Conservation (phyloP, 805 yeast species). For the Starmera pachycereana region DNA sequence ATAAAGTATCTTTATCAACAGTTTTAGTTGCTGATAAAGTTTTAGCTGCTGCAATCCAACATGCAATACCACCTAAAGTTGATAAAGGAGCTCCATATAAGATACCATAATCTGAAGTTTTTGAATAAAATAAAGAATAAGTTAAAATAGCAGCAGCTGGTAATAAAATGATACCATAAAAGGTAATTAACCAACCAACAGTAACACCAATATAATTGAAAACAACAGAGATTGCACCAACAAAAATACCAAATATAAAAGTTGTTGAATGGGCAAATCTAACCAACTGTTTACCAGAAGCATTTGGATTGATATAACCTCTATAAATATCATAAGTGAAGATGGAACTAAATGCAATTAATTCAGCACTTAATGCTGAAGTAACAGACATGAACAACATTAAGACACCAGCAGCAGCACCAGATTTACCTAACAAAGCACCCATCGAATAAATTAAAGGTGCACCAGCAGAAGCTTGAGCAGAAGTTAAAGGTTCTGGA, state of each 20-base stretch:
- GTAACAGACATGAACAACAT: constrained; percentile 82
- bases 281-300: constrained; percentile 61
- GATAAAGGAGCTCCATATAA: constrained; percentile 17
- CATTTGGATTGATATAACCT: constrained; percentile 64
- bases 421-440: constrained; percentile 72
- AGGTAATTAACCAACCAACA: constrained; percentile 29
- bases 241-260: constrained; percentile 28
- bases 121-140: constrained; percentile 23
- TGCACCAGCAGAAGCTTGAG: constrained; percentile 62
- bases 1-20: constrained; percentile 10
- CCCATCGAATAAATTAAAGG: constrained; percentile 55
- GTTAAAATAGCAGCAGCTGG: constrained; percentile 27
- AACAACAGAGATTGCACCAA: constrained; percentile 27
- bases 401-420: constrained; percentile 68
- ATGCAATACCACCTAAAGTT: constrained; percentile 15
- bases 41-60: constrained; percentile 17
- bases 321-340: constrained; percentile 76
- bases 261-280: constrained; percentile 20
- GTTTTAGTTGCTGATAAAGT: constrained; percentile 9
- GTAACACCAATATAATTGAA: constrained; percentile 33
- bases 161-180: constrained; percentile 28
- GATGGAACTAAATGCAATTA: constrained; percentile 73
- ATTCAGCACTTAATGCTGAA: constrained; percentile 79
- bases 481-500: constrained; percentile 39
- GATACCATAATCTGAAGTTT: constrained; percentile 10